Percentiles rank a stretch among this genome's conserved stretches.
phyloP scores from a whole-genome alignment of 2,329 filamentous ascomycete genomes.

The Tolypocladium pustulatum region DNA sequence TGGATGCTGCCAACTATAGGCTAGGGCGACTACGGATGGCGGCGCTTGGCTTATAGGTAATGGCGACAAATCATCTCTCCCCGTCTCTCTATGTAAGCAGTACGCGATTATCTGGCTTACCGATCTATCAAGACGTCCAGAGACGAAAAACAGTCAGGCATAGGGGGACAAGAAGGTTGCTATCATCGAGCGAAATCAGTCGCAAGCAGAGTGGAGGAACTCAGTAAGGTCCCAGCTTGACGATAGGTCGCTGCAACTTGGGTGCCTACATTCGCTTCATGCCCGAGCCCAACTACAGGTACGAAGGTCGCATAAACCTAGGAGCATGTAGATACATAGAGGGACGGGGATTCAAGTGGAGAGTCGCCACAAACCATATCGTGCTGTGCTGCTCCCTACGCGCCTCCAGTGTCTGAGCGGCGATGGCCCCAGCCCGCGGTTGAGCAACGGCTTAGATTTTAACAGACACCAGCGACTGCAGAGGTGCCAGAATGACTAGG shows the following conservation, averaged over 20 bases:
- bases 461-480: not conserved
- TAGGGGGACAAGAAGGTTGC: not conserved
- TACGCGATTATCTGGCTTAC: not conserved
- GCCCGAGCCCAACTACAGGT: not conserved
- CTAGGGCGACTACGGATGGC: not conserved
- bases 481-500: not conserved
- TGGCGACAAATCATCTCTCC: not conserved
- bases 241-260: not conserved
- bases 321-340: not conserved
- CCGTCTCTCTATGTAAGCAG: not conserved
- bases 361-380: not conserved
- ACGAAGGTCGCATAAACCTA: not conserved
- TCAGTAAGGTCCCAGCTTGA: not conserved
- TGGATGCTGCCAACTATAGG: not conserved
- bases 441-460: not conserved
- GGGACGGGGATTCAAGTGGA: not conserved
- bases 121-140: not conserved
- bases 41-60: not conserved
- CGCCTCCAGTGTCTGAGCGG: not conserved
- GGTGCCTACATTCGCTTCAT: not conserved
- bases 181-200: not conserved
- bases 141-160: not conserved
- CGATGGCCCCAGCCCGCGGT: not conserved
- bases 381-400: not conserved
- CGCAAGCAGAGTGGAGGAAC: not conserved